Conservation (phyloP, 129 eudicot genomes). For the Smallanthus sonchifolius region DNA sequence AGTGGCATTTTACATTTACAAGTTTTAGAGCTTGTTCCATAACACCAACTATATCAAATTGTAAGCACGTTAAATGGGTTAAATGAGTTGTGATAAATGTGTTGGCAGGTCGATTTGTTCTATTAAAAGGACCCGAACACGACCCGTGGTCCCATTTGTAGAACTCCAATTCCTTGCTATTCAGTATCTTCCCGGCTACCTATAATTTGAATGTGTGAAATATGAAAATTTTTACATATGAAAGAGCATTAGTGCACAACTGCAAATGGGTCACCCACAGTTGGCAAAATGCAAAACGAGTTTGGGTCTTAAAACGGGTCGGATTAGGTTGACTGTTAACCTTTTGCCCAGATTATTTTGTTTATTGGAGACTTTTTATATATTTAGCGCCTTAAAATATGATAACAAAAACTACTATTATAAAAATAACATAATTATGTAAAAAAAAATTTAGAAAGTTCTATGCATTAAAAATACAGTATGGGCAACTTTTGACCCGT, state of each 20-base stretch:
- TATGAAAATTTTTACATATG: too few species aligned
- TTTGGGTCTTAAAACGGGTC: too few species aligned
- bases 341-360: neutral
- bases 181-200: conserved; percentile 73
- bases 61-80: too few species aligned
- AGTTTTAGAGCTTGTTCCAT: too few species aligned
- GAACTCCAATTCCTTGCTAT: conserved; percentile 80
- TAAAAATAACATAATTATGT: neutral
- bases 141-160: conserved; percentile 74
- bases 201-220: conserved; percentile 11
- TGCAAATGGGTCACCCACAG: neutral
- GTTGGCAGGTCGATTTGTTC: too few species aligned
- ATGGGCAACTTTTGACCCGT: too few species aligned
- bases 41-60: too few species aligned
- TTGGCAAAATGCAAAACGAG: neutral
- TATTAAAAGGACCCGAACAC: too few species aligned
- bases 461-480: neutral
- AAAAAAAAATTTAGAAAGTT: neutral
- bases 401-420: neutral
- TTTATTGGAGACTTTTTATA: neutral
- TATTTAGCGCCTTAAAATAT: neutral
- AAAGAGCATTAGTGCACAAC: too few species aligned
- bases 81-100: too few species aligned
- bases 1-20: too few species aligned
- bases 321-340: too few species aligned